Percentiles rank a stretch among this genome's conserved stretches.
These are phyloP conservation scores for Leccinum griseonigrum DNA, from an alignment of 1,284 basidiomycete genomes.

Conservation along the genomic window DNA sequence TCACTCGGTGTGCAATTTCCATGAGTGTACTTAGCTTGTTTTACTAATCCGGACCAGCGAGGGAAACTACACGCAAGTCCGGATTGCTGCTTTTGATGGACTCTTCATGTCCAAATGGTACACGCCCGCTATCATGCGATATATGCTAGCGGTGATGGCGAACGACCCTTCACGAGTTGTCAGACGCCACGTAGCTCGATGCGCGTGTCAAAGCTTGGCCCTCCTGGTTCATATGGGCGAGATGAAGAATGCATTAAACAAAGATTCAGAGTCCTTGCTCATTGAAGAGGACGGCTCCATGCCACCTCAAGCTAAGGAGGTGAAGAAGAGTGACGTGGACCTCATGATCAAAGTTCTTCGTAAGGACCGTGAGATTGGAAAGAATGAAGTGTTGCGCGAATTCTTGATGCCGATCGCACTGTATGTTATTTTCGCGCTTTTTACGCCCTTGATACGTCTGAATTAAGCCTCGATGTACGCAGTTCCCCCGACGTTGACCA, in stretches of 20 bases:
- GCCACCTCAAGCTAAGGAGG: conserved; percentile 68
- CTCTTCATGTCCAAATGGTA: conserved; percentile 92
- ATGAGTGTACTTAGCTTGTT: background rate
- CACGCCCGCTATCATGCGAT: conserved; percentile 79
- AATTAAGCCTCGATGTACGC: conserved; percentile 9
- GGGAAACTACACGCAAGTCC: conserved; percentile 90
- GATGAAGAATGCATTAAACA: conserved; percentile 65
- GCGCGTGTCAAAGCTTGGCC: conserved; percentile 84
- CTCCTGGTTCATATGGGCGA: conserved; percentile 89
- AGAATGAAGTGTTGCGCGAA: conserved; percentile 77
- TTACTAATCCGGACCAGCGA: conserved; percentile 52
- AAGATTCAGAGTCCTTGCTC: conserved; percentile 72
- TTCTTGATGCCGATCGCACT: conserved; percentile 77
- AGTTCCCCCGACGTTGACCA: conserved; percentile 77
- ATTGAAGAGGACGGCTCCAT: conserved; percentile 83
- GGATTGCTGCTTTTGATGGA: conserved; percentile 91
- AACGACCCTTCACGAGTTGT: conserved; percentile 83
- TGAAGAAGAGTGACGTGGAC: conserved; percentile 79
- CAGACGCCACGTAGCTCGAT: conserved; percentile 84
- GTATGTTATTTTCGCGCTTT: conserved; percentile 45
- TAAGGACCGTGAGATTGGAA: conserved; percentile 83
- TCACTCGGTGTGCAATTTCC: conserved; percentile 69
- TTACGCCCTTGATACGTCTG: conserved; percentile 1
- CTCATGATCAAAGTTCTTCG: conserved; percentile 77
- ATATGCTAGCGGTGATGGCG: conserved; percentile 87